Percentiles rank a stretch among this genome's conserved stretches.
phyloP scores from a whole-genome alignment of 306 rosid genomes.

The Pyrus betulifolia region DNA sequence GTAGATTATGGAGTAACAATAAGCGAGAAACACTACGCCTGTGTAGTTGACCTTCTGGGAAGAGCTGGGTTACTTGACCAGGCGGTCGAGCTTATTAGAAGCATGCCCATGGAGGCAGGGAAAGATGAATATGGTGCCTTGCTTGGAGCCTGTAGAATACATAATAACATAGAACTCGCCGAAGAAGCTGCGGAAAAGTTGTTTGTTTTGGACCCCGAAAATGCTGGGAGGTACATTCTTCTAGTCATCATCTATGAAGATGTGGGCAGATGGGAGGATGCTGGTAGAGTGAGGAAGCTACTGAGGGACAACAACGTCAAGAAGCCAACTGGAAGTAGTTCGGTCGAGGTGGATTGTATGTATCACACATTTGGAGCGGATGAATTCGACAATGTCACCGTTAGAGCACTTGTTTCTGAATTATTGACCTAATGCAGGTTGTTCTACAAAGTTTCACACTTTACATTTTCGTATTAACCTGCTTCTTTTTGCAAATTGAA shows the following conservation, averaged over 20 bases:
- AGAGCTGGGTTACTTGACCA: conserved; percentile 60
- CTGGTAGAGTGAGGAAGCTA: conserved; percentile 55
- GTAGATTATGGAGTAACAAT: conserved; percentile 48
- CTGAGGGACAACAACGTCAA: conserved; percentile 57
- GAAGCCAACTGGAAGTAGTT: conserved; percentile 66
- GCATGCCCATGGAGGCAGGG: conserved; percentile 66
- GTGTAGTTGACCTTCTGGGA: conserved; percentile 75
- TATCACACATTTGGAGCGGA: conserved; percentile 46
- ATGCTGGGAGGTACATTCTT: conserved; percentile 54
- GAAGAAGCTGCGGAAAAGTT: conserved; percentile 61
- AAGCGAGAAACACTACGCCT: conserved; percentile 59
- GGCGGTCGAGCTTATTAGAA: conserved; percentile 45
- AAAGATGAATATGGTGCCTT: conserved; percentile 72
- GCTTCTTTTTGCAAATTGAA: not conserved
- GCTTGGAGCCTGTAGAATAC: conserved; percentile 74
- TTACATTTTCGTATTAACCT: not conserved
- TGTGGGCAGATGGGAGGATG: conserved; percentile 61
- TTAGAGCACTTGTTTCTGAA: not conserved
- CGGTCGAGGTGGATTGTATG: conserved; percentile 51
- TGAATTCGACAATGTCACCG: not conserved
- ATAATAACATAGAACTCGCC: conserved; percentile 55
- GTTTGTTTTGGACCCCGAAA: conserved; percentile 51
- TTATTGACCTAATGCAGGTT: not conserved
- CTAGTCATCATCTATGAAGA: conserved; percentile 74
- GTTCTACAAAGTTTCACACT: not conserved